Evolutionary conservation across 2,329 filamentous ascomycete species (phyloP).

Genomic region (Beauveria varroae): DNA sequence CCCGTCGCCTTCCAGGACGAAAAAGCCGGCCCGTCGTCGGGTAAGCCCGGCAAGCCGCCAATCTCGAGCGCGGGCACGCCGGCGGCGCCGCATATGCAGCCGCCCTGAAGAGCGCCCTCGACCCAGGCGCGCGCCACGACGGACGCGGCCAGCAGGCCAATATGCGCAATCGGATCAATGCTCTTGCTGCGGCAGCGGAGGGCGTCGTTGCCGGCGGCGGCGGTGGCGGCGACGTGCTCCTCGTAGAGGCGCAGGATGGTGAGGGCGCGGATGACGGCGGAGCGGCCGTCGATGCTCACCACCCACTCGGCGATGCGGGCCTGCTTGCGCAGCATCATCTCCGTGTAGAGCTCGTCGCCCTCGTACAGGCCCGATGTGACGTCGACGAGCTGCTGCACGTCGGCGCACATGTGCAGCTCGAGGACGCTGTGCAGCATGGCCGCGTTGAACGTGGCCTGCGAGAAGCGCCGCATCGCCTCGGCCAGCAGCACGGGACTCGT

Average conservation of each 20-base stretch:
- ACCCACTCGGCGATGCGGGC: slow-evolving; percentile 5
- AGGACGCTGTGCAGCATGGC: neutral
- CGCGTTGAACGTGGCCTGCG: neutral
- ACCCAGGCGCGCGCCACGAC: slow-evolving; percentile 7
- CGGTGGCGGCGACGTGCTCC: neutral
- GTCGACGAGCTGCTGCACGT: slow-evolving; percentile 8
- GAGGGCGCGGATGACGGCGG: neutral
- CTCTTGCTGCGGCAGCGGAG: neutral
- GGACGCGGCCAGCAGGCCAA: neutral
- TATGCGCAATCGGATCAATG: slow-evolving; percentile 1
- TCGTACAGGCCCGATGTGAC: neutral
- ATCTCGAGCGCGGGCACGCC: slow-evolving; percentile 1
- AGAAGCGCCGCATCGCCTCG: slow-evolving; percentile 8
- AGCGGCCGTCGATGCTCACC: neutral
- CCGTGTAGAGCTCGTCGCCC: slow-evolving; percentile 8
- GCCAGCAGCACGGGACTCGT: slow-evolving; percentile 2
- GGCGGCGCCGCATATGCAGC: neutral
- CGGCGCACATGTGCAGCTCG: slow-evolving; percentile 6
- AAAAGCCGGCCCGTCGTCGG: neutral
- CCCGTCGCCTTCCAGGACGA: slow-evolving; percentile 2
- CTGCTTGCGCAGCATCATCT: slow-evolving; percentile 2
- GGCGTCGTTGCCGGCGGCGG: neutral
- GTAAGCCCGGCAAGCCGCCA: neutral
- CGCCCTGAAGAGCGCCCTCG: neutral
- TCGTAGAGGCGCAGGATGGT: slow-evolving; percentile 3